Percentiles rank a stretch among this genome's conserved stretches.
Conservation (phyloP, 495 filamentous ascomycete species). For the Lophiostoma macrostomum region DNA sequence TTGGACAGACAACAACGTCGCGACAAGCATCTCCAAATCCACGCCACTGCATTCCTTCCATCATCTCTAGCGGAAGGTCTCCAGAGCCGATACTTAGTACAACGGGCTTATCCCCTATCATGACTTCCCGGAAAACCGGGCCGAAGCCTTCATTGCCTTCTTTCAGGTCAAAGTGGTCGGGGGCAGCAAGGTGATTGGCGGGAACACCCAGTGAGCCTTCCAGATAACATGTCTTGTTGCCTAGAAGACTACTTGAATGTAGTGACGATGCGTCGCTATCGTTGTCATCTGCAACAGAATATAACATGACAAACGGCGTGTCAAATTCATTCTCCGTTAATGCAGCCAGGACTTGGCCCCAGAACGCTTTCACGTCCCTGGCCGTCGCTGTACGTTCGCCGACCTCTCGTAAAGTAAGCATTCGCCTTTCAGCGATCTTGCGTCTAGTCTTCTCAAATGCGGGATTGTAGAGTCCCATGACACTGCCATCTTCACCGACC, state of each 20-base stretch:
- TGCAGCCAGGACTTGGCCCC: constrained; percentile 30
- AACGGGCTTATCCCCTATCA: constrained; percentile 58
- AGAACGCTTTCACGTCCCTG: constrained; percentile 51
- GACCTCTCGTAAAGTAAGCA: constrained; percentile 53
- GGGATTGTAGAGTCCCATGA: constrained; percentile 38
- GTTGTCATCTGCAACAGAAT: constrained; percentile 36
- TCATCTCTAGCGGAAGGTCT: constrained; percentile 54
- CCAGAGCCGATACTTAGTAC: constrained; percentile 56
- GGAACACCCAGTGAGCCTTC: constrained; percentile 65
- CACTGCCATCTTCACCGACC: constrained; percentile 36
- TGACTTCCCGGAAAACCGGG: constrained; percentile 62
- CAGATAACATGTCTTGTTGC: constrained; percentile 54
- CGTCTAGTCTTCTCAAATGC: constrained; percentile 38
- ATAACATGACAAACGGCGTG: constrained; percentile 36
- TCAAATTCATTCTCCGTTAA: constrained; percentile 34
- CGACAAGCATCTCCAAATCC: constrained; percentile 62
- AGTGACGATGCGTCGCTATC: constrained; percentile 47
- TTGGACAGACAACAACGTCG: constrained; percentile 66
- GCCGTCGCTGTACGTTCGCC: constrained; percentile 65
- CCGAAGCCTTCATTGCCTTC: constrained; percentile 62
- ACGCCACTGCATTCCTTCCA: constrained; percentile 60
- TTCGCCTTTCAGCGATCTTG: constrained; percentile 39
- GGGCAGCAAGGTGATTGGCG: constrained; percentile 52
- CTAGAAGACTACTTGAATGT: constrained; percentile 54
- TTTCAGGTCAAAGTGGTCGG: constrained; percentile 56